Evolutionary conservation across 1,284 basidiomycete genomes (phyloP).

Genomic region (Malassezia dermatis): DNA sequence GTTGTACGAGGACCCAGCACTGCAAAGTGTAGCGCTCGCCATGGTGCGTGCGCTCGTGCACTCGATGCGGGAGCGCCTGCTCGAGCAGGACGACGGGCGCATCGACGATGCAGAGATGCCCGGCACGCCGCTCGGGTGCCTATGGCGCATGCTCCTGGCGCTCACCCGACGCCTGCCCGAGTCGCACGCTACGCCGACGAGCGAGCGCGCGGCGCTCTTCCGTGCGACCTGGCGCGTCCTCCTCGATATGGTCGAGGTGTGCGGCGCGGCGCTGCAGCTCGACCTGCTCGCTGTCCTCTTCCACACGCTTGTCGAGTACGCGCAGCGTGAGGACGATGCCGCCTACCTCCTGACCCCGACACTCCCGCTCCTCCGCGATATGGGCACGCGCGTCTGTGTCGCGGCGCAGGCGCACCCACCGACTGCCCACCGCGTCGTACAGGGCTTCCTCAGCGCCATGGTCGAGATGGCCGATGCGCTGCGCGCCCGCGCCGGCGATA

Average conservation of each 20-base stretch:
- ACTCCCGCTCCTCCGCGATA: slow-evolving; percentile 30
- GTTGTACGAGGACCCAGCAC: slow-evolving; percentile 66
- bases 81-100: slow-evolving; percentile 23
- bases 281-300: slow-evolving; percentile 71
- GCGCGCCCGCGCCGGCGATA: slow-evolving; percentile 59
- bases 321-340: slow-evolving; percentile 35
- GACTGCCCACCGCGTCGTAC: slow-evolving; percentile 56
- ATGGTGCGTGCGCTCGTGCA: slow-evolving; percentile 60
- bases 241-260: slow-evolving; percentile 57
- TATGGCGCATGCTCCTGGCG: slow-evolving; percentile 67
- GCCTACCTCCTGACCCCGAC: slow-evolving; percentile 28
- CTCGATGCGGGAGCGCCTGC: slow-evolving; percentile 51
- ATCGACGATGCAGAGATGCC: slow-evolving; percentile 6
- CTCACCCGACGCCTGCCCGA: slow-evolving; percentile 44
- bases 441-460: slow-evolving; percentile 75
- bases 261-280: slow-evolving; percentile 56
- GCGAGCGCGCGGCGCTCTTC: slow-evolving; percentile 56
- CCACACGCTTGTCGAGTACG: slow-evolving; percentile 64
- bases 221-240: slow-evolving; percentile 61
- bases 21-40: slow-evolving; percentile 67
- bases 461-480: slow-evolving; percentile 79
- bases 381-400: slow-evolving; percentile 21
- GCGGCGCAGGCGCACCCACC: slow-evolving; percentile 34
- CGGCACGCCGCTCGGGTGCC: slow-evolving; percentile 57
- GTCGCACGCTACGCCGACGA: slow-evolving; percentile 4